Evolutionary conservation across 75 land plant genomes (phyloP).

Genomic region (Cunninghamia lanceolata): DNA sequence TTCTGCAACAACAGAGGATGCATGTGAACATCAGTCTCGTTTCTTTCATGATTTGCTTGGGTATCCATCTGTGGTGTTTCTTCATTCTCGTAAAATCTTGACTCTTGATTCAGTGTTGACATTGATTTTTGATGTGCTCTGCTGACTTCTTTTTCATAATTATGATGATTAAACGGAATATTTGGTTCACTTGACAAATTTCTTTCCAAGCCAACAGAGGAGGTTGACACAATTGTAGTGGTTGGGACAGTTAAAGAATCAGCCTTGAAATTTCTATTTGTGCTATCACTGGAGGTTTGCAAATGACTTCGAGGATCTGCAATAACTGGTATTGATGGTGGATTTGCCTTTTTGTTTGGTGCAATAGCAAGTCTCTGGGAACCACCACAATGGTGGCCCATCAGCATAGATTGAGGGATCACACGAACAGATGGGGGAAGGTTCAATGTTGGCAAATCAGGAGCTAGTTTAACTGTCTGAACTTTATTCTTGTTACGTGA

Average conservation of each 20-base stretch:
- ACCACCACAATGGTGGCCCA: slow-evolving; percentile 13
- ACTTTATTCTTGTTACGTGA: slow-evolving; percentile 27
- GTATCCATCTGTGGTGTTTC: slow-evolving; percentile 9
- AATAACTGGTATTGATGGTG: not conserved
- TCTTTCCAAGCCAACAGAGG: not conserved
- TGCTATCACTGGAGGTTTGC: not conserved
- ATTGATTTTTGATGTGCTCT: not conserved
- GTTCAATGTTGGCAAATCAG: slow-evolving; percentile 88
- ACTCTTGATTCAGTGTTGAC: slow-evolving; percentile 4
- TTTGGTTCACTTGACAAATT: not conserved
- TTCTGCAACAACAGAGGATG: slow-evolving; percentile 74
- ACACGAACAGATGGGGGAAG: slow-evolving; percentile 92
- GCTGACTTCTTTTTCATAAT: not conserved
- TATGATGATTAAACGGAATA: not conserved
- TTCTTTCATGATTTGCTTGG: not conserved
- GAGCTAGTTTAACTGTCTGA: slow-evolving; percentile 81
- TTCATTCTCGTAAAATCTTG: not conserved
- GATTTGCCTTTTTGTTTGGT: slow-evolving; percentile 4
- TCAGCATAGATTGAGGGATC: slow-evolving; percentile 62
- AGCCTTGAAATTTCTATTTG: not conserved
- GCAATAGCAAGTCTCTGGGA: not conserved
- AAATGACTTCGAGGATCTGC: slow-evolving; percentile 4
- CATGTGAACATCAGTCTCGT: slow-evolving; percentile 47
- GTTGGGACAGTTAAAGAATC: not conserved
- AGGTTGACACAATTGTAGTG: not conserved